Percentiles rank a stretch among this genome's conserved stretches.
Evolutionary conservation across 306 rosid species (phyloP).

Genomic region (Medicago arabica): DNA sequence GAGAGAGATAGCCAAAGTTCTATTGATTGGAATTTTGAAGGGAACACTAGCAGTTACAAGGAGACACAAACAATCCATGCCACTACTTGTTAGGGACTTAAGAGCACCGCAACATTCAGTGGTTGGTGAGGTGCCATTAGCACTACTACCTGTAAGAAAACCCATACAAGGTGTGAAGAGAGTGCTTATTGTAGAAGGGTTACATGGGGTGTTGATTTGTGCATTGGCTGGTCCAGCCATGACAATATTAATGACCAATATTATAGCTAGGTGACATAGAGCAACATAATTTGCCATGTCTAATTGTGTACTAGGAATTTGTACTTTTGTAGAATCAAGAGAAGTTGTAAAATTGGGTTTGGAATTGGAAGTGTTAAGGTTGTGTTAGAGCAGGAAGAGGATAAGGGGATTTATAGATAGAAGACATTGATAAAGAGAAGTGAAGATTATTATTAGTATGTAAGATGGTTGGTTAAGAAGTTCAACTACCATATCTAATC

Average conservation of each 20-base stretch:
- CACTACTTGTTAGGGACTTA: slow-evolving; percentile 52
- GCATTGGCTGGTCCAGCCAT: slow-evolving; percentile 48
- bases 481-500: slow-evolving; percentile 71
- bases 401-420: slow-evolving; percentile 58
- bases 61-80: slow-evolving; percentile 74
- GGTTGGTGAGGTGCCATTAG: slow-evolving; percentile 67
- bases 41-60: slow-evolving; percentile 61
- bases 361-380: slow-evolving; percentile 34
- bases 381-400: slow-evolving; percentile 20
- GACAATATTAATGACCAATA: slow-evolving; percentile 43
- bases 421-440: slow-evolving; percentile 23
- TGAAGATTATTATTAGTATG: slow-evolving; percentile 33
- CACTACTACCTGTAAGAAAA: slow-evolving; percentile 65
- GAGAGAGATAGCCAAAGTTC: slow-evolving; percentile 74
- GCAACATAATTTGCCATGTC: slow-evolving; percentile 40
- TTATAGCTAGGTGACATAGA: slow-evolving; percentile 29
- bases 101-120: slow-evolving; percentile 65
- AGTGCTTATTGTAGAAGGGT: slow-evolving; percentile 48
- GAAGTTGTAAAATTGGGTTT: slow-evolving; percentile 28
- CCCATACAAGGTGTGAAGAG: slow-evolving; percentile 68
- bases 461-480: slow-evolving; percentile 67
- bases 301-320: slow-evolving; percentile 19
- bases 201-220: slow-evolving; percentile 72
- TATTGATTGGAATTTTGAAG: slow-evolving; percentile 65
- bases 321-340: slow-evolving; percentile 16